Conservation (phyloP, 768 basidiomycete species). For the Porphyrellus cyaneotinctus region DNA sequence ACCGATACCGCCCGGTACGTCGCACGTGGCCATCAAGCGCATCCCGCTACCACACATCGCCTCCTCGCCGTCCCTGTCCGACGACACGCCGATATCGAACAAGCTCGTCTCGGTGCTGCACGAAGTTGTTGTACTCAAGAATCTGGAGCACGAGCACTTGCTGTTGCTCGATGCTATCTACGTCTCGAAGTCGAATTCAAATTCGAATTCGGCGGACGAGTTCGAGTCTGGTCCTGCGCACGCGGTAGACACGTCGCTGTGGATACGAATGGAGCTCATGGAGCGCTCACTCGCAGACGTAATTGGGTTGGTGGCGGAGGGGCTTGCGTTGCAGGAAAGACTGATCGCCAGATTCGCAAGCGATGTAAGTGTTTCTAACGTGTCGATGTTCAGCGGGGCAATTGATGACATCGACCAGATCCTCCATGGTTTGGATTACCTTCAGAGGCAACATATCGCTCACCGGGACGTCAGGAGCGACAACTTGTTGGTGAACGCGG, state of each 20-base stretch:
- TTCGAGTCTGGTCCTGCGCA: background rate
- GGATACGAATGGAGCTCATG: conserved; percentile 91
- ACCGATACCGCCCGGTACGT: conserved; percentile 25
- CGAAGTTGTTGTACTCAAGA: conserved; percentile 58
- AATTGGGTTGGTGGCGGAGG: conserved; percentile 57
- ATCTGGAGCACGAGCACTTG: conserved; percentile 57
- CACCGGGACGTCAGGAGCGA: conserved; percentile 85
- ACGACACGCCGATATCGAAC: conserved; percentile 39
- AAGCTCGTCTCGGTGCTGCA: conserved; percentile 61
- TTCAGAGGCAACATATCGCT: conserved; percentile 63
- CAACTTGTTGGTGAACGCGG: conserved; percentile 67
- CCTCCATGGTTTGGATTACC: conserved; percentile 59
- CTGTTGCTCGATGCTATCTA: conserved; percentile 68
- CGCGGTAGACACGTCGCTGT: conserved; percentile 54
- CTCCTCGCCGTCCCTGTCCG: conserved; percentile 7
- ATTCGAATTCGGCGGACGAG: conserved; percentile 30
- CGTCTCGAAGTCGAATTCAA: conserved; percentile 33
- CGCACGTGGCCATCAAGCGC: conserved; percentile 73
- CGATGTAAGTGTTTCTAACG: conserved; percentile 54
- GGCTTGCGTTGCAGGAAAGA: conserved; percentile 62
- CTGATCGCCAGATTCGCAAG: conserved; percentile 69
- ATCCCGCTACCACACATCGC: conserved; percentile 52
- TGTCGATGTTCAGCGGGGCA: background rate
- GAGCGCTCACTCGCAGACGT: conserved; percentile 84
- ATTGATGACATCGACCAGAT: conserved; percentile 39